Evolutionary conservation across 768 basidiomycete species (phyloP).

Genomic region (Tylopilus felleus): DNA sequence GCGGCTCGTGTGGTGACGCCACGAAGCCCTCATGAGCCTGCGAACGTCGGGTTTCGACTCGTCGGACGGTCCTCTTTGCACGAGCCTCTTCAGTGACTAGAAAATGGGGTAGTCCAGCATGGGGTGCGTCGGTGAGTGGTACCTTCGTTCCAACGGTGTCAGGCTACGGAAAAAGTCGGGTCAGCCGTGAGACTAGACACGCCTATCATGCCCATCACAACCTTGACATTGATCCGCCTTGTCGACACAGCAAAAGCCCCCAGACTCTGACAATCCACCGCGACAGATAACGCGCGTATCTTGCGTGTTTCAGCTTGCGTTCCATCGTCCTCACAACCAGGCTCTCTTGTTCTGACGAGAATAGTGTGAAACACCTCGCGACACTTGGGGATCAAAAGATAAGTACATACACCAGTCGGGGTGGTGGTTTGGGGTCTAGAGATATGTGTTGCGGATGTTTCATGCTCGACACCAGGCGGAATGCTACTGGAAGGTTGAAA

Average conservation of each 20-base stretch:
- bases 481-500: conserved; percentile 31
- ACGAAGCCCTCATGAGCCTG: background rate
- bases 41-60: background rate
- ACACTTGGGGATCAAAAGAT: background rate
- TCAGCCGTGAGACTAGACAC: background rate
- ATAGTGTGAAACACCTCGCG: background rate
- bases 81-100: conserved; percentile 25
- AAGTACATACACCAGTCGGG: conserved; percentile 42
- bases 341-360: conserved; percentile 42
- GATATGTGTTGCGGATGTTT: conserved; percentile 36
- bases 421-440: conserved; percentile 39
- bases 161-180: conserved; percentile 9
- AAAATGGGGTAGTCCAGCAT: conserved; percentile 13
- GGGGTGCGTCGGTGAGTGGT: background rate
- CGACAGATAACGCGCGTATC: conserved; percentile 36
- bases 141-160: conserved; percentile 10
- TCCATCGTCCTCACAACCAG: conserved; percentile 47
- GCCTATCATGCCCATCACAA: background rate
- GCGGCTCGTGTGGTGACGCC: conserved; percentile 25
- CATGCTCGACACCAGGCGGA: conserved; percentile 45
- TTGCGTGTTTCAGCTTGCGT: conserved; percentile 42
- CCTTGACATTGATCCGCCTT: conserved; percentile 21
- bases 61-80: background rate
- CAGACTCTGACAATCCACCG: conserved; percentile 35
- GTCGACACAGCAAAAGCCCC: conserved; percentile 20